These are phyloP conservation scores for Delphinella strobiligena DNA, from an alignment of 2,329 filamentous ascomycete species.

Conservation along the genomic window DNA sequence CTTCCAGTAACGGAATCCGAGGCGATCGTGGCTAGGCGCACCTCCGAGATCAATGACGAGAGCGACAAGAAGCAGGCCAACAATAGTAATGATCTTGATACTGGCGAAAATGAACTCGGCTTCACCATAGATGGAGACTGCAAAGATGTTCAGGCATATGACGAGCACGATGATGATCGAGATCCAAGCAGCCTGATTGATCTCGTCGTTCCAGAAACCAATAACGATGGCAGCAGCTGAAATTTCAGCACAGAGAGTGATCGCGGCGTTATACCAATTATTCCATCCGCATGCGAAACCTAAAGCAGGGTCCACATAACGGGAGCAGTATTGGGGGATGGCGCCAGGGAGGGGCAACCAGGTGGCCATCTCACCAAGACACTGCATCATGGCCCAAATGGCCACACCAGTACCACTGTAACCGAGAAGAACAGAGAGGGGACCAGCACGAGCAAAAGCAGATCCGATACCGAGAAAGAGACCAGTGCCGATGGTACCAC, in stretches of 20 bases:
- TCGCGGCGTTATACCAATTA: slow-evolving; percentile 37
- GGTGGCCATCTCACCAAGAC: slow-evolving; percentile 30
- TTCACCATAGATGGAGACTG: slow-evolving; percentile 37
- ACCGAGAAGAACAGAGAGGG: slow-evolving; percentile 8
- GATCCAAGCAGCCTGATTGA: slow-evolving; percentile 31
- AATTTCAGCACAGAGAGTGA: slow-evolving; percentile 45
- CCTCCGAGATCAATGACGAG: slow-evolving; percentile 53
- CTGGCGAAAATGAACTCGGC: slow-evolving; percentile 41
- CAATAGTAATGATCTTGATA: slow-evolving; percentile 38
- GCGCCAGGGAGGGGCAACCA: slow-evolving; percentile 25
- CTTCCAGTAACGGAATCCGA: slow-evolving; percentile 60
- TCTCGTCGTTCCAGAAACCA: slow-evolving; percentile 40
- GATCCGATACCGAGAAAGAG: slow-evolving; percentile 9
- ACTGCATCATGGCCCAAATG: slow-evolving; percentile 28
- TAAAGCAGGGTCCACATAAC: slow-evolving; percentile 13
- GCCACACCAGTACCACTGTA: slow-evolving; percentile 13
- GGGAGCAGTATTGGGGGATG: slow-evolving; percentile 12
- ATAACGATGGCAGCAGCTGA: slow-evolving; percentile 54
- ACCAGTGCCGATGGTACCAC: slow-evolving; percentile 38
- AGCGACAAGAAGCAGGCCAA: slow-evolving; percentile 27
- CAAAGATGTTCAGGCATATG: slow-evolving; percentile 49
- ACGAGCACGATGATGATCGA: slow-evolving; percentile 50
- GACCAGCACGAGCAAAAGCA: slow-evolving; percentile 10
- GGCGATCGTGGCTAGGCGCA: slow-evolving; percentile 42
- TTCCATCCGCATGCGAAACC: slow-evolving; percentile 29